Percentiles rank a stretch among this genome's conserved stretches.
Evolutionary conservation across 768 basidiomycete genomes (phyloP).

Genomic region (Cyclocybe aegerita): DNA sequence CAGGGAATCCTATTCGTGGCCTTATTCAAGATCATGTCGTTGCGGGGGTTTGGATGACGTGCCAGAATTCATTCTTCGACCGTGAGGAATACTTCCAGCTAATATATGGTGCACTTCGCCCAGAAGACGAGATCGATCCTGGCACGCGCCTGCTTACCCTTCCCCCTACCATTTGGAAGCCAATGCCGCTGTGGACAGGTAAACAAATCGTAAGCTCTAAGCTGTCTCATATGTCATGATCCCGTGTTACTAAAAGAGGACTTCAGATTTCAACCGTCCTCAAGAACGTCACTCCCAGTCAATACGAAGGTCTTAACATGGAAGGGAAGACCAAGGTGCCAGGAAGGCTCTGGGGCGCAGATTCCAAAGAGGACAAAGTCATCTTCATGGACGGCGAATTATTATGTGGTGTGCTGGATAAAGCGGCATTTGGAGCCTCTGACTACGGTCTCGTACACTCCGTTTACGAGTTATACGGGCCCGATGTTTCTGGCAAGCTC

Average conservation of each 20-base stretch:
- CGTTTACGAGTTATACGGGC: constrained; percentile 92
- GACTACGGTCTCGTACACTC: constrained; percentile 98
- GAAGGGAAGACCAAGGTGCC: constrained; percentile 88
- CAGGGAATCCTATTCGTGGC: constrained; percentile 95
- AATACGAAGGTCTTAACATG: constrained; percentile 80
- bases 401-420: constrained; percentile 92
- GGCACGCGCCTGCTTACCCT: constrained; percentile 73
- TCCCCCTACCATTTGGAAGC: constrained; percentile 92
- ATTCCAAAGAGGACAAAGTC: constrained; percentile 83
- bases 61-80: constrained; percentile 91
- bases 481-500: constrained; percentile 84
- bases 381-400: constrained; percentile 92
- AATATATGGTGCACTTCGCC: constrained; percentile 89
- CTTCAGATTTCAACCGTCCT: constrained; percentile 89
- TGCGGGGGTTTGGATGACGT: constrained; percentile 99
- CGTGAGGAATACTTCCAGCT: constrained; percentile 96
- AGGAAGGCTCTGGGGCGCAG: constrained; percentile 79
- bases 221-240: background rate
- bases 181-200: constrained; percentile 91
- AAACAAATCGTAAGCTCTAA: constrained; percentile 81
- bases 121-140: constrained; percentile 71
- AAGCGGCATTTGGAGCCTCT: constrained; percentile 94
- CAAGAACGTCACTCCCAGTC: constrained; percentile 83
- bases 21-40: constrained; percentile 99
- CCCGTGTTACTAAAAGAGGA: constrained; percentile 2